These are phyloP conservation scores for Candida sojae DNA, from an alignment of 1,139 yeast genomes.

Conservation along the genomic window DNA sequence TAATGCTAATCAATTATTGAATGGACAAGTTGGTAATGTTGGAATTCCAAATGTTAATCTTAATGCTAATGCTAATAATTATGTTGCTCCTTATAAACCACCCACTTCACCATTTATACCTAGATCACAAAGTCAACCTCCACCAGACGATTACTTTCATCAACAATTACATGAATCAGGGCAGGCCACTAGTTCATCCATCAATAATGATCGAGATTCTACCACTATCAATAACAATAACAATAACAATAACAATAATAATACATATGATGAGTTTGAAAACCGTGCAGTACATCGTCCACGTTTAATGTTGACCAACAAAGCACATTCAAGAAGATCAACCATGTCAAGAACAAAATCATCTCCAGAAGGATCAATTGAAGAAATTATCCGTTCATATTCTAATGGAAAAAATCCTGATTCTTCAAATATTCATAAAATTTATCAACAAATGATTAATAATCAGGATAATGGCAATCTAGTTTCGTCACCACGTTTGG, in stretches of 20 bases:
- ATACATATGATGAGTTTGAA: conserved; percentile 8
- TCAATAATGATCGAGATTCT: neutral
- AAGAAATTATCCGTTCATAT: conserved; percentile 38
- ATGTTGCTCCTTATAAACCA: conserved; percentile 11
- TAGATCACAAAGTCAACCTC: conserved; percentile 10
- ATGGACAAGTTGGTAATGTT: conserved; percentile 26
- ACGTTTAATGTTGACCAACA: conserved; percentile 45
- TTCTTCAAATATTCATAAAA: conserved; percentile 23
- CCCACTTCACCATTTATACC: conserved; percentile 9
- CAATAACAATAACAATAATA: neutral
- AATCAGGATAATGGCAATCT: conserved; percentile 29
- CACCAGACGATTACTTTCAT: conserved; percentile 8
- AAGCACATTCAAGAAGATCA: conserved; percentile 30
- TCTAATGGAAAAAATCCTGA: conserved; percentile 13
- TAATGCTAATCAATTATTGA: conserved; percentile 51
- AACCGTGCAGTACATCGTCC: conserved; percentile 30
- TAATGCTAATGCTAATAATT: conserved; percentile 3
- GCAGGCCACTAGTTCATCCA: neutral
- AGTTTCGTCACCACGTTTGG: conserved; percentile 25
- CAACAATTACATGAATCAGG: conserved; percentile 1
- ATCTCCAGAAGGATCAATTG: conserved; percentile 28
- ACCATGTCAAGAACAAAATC: conserved; percentile 12
- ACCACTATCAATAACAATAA: conserved; percentile 8
- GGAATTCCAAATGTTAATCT: neutral
- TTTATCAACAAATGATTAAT: conserved; percentile 35